phyloP scores from a whole-genome alignment of 306 rosid species.

The Glycine latifolia region DNA sequence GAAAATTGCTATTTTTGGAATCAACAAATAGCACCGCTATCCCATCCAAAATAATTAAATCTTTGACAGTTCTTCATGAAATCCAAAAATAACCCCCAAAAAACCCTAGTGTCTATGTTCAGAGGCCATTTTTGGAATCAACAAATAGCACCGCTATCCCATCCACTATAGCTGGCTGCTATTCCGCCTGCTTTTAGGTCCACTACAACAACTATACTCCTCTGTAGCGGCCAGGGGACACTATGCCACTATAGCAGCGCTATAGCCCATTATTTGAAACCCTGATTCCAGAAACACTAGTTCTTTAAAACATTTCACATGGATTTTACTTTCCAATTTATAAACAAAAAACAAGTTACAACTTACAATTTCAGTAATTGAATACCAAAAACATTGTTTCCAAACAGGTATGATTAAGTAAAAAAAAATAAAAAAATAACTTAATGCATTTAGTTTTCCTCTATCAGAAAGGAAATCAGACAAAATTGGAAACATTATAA shows the following conservation, averaged over 20 bases:
- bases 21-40: no score
- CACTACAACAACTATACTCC: background rate
- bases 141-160: background rate
- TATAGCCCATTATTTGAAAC: background rate
- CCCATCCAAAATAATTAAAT: no score
- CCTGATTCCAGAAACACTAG: slow-evolving; percentile 27
- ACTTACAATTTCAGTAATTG: slow-evolving; percentile 15
- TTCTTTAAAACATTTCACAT: background rate
- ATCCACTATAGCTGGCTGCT: background rate
- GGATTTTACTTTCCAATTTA: slow-evolving; percentile 4
- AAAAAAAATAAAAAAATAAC: background rate
- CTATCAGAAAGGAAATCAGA: slow-evolving; percentile 16
- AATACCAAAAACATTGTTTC: slow-evolving; percentile 19
- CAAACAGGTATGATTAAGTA: slow-evolving; percentile 4
- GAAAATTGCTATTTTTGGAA: no score
- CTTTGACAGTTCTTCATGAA: background rate
- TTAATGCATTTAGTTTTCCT: slow-evolving; percentile 15
- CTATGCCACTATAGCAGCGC: no score
- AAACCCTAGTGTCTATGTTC: background rate
- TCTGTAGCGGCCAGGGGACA: background rate
- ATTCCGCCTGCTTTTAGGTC: background rate
- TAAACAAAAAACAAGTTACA: background rate
- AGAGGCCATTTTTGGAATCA: background rate
- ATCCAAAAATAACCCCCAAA: background rate
- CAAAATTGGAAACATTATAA: slow-evolving; percentile 23